Percentiles rank a stretch among this genome's conserved stretches.
These are phyloP conservation scores for Eimeria mitis DNA, from an alignment of 169 alveolate species.

Conservation along the genomic window DNA sequence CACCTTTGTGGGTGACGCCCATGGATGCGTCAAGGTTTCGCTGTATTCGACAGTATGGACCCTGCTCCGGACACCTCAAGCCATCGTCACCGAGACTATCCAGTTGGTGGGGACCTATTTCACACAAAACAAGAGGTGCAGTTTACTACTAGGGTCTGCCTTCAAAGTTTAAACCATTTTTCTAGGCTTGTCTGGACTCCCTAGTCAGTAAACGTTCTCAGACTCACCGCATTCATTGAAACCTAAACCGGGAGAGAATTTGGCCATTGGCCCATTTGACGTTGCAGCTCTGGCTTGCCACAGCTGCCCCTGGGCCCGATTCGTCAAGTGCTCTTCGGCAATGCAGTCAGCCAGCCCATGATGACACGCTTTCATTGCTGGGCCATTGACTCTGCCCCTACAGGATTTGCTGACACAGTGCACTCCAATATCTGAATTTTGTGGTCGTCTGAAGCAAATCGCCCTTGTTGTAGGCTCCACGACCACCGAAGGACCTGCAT, in stretches of 20 bases:
- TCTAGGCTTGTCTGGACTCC: background rate
- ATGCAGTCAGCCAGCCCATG: background rate
- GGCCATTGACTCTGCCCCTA: background rate
- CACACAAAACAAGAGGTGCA: background rate
- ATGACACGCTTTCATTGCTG: background rate
- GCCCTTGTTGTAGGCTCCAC: conserved; percentile 56
- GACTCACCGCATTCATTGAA: background rate
- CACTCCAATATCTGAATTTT: background rate
- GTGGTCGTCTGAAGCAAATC: background rate
- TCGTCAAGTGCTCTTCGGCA: background rate
- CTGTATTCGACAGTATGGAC: background rate
- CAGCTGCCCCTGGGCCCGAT: conserved; percentile 31
- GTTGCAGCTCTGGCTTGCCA: background rate
- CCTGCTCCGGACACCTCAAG: background rate
- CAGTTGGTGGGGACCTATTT: background rate
- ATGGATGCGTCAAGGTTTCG: background rate
- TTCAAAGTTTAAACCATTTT: background rate
- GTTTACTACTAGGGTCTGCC: background rate
- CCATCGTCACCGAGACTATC: background rate
- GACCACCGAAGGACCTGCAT: conserved; percentile 13
- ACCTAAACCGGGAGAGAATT: background rate
- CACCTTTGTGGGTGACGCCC: background rate
- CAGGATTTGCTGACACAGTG: background rate
- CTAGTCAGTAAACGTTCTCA: background rate
- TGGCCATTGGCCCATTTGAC: background rate